Evolutionary conservation across 441 rosid species (phyloP), one percentile per base, ranked within the genome.

Genomic region (Brassica hybrid): DNA sequence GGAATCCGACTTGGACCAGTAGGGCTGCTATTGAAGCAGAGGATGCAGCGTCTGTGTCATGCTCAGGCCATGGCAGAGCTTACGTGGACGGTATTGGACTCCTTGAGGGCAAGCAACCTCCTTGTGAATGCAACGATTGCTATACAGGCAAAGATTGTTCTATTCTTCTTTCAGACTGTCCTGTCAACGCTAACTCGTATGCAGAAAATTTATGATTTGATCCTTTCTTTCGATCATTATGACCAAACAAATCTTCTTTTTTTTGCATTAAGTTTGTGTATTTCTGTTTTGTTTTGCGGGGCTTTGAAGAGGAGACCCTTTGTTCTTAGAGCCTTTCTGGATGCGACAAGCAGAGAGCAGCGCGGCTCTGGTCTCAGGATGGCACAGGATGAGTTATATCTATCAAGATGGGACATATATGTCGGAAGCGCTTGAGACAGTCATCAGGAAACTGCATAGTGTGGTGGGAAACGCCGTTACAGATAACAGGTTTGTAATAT

Each of bases 301-400:
- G 12, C 16, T 66, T 45, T 74, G 43, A 84, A 89, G 96, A 3
- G 98, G 96, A 50, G 88, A 93, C 79, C 92, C 94, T 13, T 19
- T 86, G 60, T 91, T 89, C 82, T 75, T 93, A 85, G 92, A 91
- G 82, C 94, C 93, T 3, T 91, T 85, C 56, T 91, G 95, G 97
- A 50, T 82, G 76, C 6, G 75, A 62, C 63, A 85, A 41, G 93
- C 90, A 19, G 87, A 63, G 3, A 80, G 72, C 3, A 91, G 97
- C 66, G 86, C 88, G 19, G 34, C 85, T 12, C 58, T 91, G 19
- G 85, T 89, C 17, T 77, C 96, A 1, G 96, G 91, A 12, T 88
- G 93, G 94, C 93, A 91, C 57, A 74, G 90, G 67, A 86, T 93
- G 96, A 84, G 97, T 76, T 93, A 93, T 70, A 0, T 23, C 0